Evolutionary conservation across 768 basidiomycete genomes (phyloP).

Genomic region (Hericium rajendrae): DNA sequence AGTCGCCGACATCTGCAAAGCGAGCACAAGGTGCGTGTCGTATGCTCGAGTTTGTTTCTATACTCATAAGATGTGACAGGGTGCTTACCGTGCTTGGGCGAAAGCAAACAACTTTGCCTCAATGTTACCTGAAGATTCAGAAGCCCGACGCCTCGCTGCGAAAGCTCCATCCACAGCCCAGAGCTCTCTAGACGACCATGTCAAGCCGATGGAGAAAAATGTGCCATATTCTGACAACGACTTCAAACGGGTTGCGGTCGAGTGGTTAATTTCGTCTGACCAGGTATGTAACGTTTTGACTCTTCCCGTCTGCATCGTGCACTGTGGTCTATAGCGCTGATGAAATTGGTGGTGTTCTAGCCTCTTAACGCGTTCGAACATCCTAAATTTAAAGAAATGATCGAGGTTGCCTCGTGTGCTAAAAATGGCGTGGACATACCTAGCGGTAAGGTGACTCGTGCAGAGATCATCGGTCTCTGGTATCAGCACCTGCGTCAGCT

Average conservation of each 20-base stretch:
- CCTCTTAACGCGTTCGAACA: conserved; percentile 27
- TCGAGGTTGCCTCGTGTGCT: conserved; percentile 27
- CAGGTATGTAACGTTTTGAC: not conserved
- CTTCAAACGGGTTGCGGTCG: not conserved
- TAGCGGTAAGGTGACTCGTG: conserved; percentile 16
- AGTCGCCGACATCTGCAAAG: not conserved
- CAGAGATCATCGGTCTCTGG: conserved; percentile 23
- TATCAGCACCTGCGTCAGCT: conserved; percentile 5
- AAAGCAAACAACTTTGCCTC: not conserved
- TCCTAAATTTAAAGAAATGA: conserved; percentile 25
- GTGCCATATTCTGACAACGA: not conserved
- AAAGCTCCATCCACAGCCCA: not conserved
- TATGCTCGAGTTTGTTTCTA: not conserved
- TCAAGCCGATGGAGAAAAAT: not conserved
- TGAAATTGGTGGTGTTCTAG: not conserved
- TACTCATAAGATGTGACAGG: not conserved
- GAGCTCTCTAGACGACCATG: not conserved
- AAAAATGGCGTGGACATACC: conserved; percentile 30
- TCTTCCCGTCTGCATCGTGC: not conserved
- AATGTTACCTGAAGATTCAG: not conserved
- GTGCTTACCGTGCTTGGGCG: not conserved
- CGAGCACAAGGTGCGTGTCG: not conserved
- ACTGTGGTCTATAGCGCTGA: not conserved
- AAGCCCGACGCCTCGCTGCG: not conserved
- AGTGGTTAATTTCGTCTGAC: not conserved